Conservation (phyloP, 2,329 filamentous ascomycete species). For the Pseudohalonectria lignicola region DNA sequence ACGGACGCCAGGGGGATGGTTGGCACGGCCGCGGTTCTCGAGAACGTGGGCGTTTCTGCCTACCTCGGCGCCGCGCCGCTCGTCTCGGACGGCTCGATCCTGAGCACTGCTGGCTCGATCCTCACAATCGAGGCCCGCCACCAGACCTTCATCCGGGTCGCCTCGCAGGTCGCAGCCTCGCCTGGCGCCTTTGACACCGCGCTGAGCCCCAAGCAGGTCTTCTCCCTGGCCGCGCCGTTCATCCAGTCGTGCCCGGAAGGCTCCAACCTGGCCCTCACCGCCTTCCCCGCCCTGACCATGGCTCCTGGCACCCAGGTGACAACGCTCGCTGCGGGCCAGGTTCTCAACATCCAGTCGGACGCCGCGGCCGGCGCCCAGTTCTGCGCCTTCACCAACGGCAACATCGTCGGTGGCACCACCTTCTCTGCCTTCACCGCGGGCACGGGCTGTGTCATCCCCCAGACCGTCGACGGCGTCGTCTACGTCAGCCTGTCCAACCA, state of each 20-base stretch:
- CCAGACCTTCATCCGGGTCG: constrained; percentile 59
- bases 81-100: constrained; percentile 45
- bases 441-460: constrained; percentile 49
- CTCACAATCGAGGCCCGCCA: constrained; percentile 65
- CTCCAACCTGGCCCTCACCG: constrained; percentile 50
- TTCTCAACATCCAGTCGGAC: constrained; percentile 36
- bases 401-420: constrained; percentile 42
- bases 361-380: constrained; percentile 39
- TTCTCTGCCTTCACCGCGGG: constrained; percentile 46
- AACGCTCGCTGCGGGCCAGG: constrained; percentile 24
- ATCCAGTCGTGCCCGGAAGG: constrained; percentile 59
- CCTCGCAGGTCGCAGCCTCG: constrained; percentile 44
- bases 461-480: constrained; percentile 48
- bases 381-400: constrained; percentile 59
- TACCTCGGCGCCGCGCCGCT: constrained; percentile 62
- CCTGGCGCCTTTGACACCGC: constrained; percentile 62
- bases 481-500: constrained; percentile 55
- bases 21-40: constrained; percentile 56
- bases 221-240: constrained; percentile 63
- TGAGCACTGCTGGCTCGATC: constrained; percentile 58
- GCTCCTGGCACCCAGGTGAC: constrained; percentile 28
- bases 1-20: constrained; percentile 57
- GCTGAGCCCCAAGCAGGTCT: constrained; percentile 57
- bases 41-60: constrained; percentile 64
- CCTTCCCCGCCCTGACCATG: constrained; percentile 50